Evolutionary conservation across 2,329 filamentous ascomycete species (phyloP).

Genomic region (Claviceps pusilla): DNA sequence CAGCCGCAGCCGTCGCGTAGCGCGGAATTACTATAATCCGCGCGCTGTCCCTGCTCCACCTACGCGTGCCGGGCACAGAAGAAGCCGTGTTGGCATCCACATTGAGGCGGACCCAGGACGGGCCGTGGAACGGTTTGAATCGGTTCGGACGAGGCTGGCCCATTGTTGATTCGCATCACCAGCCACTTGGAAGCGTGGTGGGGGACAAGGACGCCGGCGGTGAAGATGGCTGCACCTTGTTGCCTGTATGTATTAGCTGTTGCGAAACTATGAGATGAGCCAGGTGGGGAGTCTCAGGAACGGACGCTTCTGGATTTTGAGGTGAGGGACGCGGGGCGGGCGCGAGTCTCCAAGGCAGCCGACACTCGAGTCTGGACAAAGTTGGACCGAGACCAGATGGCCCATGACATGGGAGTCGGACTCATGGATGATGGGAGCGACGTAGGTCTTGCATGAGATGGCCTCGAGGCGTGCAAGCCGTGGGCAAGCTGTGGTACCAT

Average conservation of each 20-base stretch:
- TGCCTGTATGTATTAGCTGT: background rate
- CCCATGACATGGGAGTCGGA: too few relatives aligned
- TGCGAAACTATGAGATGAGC: background rate
- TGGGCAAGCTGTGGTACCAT: background rate
- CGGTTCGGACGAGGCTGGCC: constrained; percentile 3
- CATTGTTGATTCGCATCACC: constrained; percentile 7
- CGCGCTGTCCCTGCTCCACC: too few relatives aligned
- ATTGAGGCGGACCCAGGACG: constrained; percentile 47
- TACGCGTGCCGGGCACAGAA: constrained; percentile 13
- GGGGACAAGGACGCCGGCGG: background rate
- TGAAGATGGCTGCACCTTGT: background rate
- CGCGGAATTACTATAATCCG: too few relatives aligned
- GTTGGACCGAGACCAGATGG: background rate
- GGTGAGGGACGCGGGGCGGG: background rate
- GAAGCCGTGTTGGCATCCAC: constrained; percentile 51
- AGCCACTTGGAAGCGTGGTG: constrained; percentile 6
- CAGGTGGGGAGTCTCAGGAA: background rate
- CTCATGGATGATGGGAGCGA: background rate
- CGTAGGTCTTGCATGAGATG: background rate
- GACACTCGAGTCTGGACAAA: background rate
- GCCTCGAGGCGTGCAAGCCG: background rate
- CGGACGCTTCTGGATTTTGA: background rate
- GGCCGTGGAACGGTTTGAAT: constrained; percentile 13
- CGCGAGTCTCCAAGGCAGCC: too few relatives aligned
- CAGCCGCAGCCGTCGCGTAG: too few relatives aligned